Evolutionary conservation across 1,139 yeast species (phyloP).

Genomic region (Sugiyamaella castrensis): DNA sequence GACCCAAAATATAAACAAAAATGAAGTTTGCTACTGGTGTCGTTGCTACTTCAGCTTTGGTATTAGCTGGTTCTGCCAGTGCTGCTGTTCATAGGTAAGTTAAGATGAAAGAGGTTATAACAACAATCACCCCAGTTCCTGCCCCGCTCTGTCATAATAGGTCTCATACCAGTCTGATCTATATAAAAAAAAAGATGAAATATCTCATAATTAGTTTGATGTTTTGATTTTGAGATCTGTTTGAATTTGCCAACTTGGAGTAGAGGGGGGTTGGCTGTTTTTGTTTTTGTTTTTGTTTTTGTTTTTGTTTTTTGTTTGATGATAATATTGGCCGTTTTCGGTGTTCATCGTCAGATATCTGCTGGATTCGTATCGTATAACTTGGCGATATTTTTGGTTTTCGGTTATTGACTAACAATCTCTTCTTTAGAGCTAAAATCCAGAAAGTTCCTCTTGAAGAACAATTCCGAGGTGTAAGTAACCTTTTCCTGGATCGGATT

Average conservation of each 20-base stretch:
- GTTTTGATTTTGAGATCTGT: too few relatives aligned
- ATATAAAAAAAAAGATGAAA: too few relatives aligned
- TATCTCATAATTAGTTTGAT: too few relatives aligned
- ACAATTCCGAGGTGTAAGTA: constrained; percentile 51
- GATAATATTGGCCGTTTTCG: too few relatives aligned
- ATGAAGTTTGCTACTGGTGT: constrained; percentile 46
- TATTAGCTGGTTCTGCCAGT: constrained; percentile 41
- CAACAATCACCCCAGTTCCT: constrained; percentile 1
- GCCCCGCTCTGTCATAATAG: neutral
- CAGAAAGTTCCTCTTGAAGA: constrained; percentile 63
- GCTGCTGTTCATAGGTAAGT: constrained; percentile 45
- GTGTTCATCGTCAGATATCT: too few relatives aligned
- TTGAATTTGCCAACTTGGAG: too few relatives aligned
- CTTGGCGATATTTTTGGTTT: neutral
- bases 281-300: too few relatives aligned
- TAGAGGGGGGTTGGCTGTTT: too few relatives aligned
- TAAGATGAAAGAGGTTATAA: constrained; percentile 8
- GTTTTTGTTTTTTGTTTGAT: too few relatives aligned
- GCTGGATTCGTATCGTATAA: neutral
- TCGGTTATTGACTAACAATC: neutral
- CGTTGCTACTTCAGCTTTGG: constrained; percentile 37
- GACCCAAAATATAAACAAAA: neutral
- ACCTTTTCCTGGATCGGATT: neutral
- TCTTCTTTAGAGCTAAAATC: constrained; percentile 40
- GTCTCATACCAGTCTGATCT: too few relatives aligned